Base-by-base conservation (phyloP, 352 stramenopile species). In the Blastocystis sp. region DNA sequence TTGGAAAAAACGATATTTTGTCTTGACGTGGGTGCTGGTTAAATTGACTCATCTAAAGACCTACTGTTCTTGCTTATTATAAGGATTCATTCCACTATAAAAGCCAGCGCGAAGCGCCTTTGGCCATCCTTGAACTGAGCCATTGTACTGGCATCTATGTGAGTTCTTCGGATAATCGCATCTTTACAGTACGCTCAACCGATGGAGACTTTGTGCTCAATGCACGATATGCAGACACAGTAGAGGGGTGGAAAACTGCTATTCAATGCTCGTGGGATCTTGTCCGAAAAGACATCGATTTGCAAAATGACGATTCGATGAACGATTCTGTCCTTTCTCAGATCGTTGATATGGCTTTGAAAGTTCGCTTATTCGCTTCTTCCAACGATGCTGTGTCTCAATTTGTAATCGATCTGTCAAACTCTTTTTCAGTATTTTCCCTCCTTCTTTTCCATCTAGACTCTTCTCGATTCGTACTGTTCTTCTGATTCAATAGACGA, bases 31-130 rank as follows among this genome's bases (percentile, higher is more conserved):
- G 11, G 30, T 24, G 5, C 7, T 53, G 6, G 64, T 8, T 8
- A 1, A 41, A 8, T 43, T 30, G 0, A 47, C 37, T 53, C 13
- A 53, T 39, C n/a, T 41, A 41, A 24, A 75, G 64, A 53, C 20
- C 64, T 41, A n/a, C 37, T 20, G 45, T 39, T 24, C 64, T 75
- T 45, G 13, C 45, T 20, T 75, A 75, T 41, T 75, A 75, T 41
- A 75, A 75, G 24, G 64, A 75, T 43, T 75, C 64, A 24, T 75
- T 75, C 64, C 64, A 75, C 11, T 75, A 75, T 37, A 75, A 75
- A 16, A 75, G 64, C 16, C 20, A 75, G 37, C 18, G 64, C 8
- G 45, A 75, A 16, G 37, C 64, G 1, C 64, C 64, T 7, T 47
- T 53, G 6, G 64, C 24, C 37, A 47, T 75, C 4, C 37, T 75